Evolutionary conservation across 768 basidiomycete species (phyloP).

Genomic region (Lactarius sp.): DNA sequence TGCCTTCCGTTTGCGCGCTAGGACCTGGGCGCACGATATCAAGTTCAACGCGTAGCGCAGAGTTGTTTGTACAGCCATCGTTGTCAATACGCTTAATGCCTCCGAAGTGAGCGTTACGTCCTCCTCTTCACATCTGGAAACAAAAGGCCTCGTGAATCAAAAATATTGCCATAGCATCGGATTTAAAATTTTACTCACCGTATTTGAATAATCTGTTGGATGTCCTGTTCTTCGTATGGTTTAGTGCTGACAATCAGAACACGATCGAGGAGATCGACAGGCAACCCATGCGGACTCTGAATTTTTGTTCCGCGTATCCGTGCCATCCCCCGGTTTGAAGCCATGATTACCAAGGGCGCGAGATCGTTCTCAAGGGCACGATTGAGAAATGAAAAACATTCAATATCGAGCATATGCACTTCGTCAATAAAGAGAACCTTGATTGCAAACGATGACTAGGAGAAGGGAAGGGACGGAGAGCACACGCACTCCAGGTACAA

Average conservation of each 20-base stretch:
- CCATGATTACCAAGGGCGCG: slow-evolving; percentile 96
- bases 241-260: slow-evolving; percentile 94
- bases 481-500: slow-evolving; percentile 83
- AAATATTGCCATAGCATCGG: not conserved
- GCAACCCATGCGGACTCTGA: slow-evolving; percentile 91
- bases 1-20: slow-evolving; percentile 78
- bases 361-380: slow-evolving; percentile 91
- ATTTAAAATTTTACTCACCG: slow-evolving; percentile 44
- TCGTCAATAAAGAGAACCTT: slow-evolving; percentile 99
- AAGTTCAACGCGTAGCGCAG: slow-evolving; percentile 92
- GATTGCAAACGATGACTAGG: slow-evolving; percentile 1
- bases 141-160: not conserved
- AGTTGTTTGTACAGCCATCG: slow-evolving; percentile 86
- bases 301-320: slow-evolving; percentile 94
- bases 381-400: slow-evolving; percentile 98
- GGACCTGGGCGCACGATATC: slow-evolving; percentile 86
- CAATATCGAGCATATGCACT: slow-evolving; percentile 99
- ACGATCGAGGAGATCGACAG: slow-evolving; percentile 90
- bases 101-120: slow-evolving; percentile 78
- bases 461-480: not conserved
- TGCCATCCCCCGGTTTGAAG: slow-evolving; percentile 92
- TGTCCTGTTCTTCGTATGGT: slow-evolving; percentile 77
- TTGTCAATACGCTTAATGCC: slow-evolving; percentile 74
- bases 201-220: slow-evolving; percentile 89
- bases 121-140: slow-evolving; percentile 81